A percentile compares a stretch with the other conserved stretches of the same genome.
phyloP scores from a whole-genome alignment of 305 asterid genomes.

The Fraxinus greggii region DNA sequence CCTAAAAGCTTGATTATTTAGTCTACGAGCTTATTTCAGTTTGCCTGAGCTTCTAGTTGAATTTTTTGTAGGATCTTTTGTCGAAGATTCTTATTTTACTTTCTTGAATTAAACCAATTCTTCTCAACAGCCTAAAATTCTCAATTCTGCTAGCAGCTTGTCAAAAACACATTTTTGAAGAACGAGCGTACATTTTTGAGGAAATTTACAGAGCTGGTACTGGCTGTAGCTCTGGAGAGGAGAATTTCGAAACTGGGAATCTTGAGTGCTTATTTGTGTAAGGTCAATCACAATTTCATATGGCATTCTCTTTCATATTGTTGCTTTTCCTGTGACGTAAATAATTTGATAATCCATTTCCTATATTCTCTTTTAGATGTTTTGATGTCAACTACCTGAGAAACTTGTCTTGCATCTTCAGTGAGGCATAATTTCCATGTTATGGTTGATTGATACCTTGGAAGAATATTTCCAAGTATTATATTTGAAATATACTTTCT shows the following conservation, averaged over 20 bases:
- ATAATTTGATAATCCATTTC: background rate
- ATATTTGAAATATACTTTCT: background rate
- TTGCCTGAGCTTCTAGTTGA: background rate
- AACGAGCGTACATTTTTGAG: conserved; percentile 36
- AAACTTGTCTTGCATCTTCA: background rate
- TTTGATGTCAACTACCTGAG: background rate
- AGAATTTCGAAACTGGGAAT: conserved; percentile 33
- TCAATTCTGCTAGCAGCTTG: conserved; percentile 30
- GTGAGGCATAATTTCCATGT: background rate
- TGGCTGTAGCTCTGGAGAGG: conserved; percentile 37
- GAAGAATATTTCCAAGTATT: background rate
- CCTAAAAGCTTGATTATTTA: background rate
- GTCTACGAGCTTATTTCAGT: background rate
- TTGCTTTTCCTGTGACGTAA: background rate
- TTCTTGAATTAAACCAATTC: background rate
- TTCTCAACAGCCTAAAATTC: background rate
- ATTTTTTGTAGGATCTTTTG: background rate
- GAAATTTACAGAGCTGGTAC: conserved; percentile 35
- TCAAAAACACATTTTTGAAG: conserved; percentile 33
- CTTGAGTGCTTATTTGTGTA: conserved; percentile 35
- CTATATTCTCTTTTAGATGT: background rate
- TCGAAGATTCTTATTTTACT: background rate
- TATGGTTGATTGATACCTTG: background rate
- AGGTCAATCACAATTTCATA: conserved; percentile 26
- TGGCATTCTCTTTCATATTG: background rate